Percentiles rank a stretch among this genome's conserved stretches.
These are phyloP conservation scores for apple (Malus domestica) DNA, from an alignment of 306 rosid species.

Conservation along the genomic window DNA sequence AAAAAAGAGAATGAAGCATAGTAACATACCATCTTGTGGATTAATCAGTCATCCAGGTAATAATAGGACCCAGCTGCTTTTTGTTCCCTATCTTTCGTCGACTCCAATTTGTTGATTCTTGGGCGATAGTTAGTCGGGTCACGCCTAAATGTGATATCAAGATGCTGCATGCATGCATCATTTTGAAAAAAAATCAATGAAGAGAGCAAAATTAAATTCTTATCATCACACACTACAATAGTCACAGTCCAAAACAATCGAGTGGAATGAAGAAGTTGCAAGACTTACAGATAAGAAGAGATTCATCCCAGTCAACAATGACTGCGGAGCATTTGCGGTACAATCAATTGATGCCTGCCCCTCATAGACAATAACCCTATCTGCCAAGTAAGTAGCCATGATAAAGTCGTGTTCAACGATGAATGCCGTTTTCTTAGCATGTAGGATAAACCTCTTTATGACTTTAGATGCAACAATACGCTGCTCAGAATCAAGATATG, in stretches of 20 bases:
- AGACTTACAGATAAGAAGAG: conserved; percentile 90
- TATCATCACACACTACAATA: not conserved
- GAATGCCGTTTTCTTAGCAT: conserved; percentile 94
- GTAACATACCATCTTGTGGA: not conserved
- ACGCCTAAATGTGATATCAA: conserved; percentile 89
- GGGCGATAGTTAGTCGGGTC: conserved; percentile 95
- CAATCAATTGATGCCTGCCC: conserved; percentile 83
- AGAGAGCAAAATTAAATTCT: not conserved
- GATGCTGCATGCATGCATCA: conserved; percentile 49
- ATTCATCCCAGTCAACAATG: conserved; percentile 95
- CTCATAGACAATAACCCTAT: conserved; percentile 90
- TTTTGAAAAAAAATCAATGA: not conserved
- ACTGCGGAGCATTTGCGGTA: conserved; percentile 79
- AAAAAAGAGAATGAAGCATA: not conserved
- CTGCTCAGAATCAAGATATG: conserved; percentile 97
- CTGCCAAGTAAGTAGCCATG: conserved; percentile 98
- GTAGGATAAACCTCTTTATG: conserved; percentile 93
- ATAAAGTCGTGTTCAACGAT: conserved; percentile 97
- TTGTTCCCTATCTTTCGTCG: conserved; percentile 90
- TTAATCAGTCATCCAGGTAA: conserved; percentile 74
- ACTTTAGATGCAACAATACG: conserved; percentile 95
- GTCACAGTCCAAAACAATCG: not conserved
- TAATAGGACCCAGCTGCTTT: conserved; percentile 87
- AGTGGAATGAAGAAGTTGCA: not conserved
- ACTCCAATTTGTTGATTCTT: conserved; percentile 80